phyloP scores from a whole-genome alignment of 2,329 filamentous ascomycete genomes.

The Ceratocystis albifundus region DNA sequence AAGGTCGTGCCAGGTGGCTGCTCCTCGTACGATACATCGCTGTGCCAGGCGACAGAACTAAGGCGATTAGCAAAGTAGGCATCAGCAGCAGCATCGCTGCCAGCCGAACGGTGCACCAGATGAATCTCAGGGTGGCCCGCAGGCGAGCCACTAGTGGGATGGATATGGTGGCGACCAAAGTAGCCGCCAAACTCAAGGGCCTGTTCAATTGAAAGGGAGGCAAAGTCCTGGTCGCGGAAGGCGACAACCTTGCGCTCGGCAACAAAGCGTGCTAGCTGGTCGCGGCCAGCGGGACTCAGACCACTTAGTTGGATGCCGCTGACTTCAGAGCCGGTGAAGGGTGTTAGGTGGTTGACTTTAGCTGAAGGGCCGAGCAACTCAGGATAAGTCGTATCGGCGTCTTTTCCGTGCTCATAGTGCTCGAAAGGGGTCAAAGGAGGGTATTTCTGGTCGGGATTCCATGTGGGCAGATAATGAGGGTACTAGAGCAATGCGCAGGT shows the following conservation, averaged over 20 bases:
- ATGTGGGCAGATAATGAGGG: slow-evolving; percentile 61
- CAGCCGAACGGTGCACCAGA: slow-evolving; percentile 59
- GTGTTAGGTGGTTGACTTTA: slow-evolving; percentile 51
- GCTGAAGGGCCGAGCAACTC: slow-evolving; percentile 51
- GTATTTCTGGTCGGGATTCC: slow-evolving; percentile 53
- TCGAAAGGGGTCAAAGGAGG: slow-evolving; percentile 57
- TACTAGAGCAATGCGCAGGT: slow-evolving; percentile 36
- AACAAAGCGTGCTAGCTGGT: slow-evolving; percentile 64
- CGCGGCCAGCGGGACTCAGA: slow-evolving; percentile 56
- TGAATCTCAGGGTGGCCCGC: slow-evolving; percentile 64
- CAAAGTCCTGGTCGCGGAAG: slow-evolving; percentile 65
- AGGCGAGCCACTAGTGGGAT: slow-evolving; percentile 65
- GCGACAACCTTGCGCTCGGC: slow-evolving; percentile 68
- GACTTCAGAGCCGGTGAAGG: slow-evolving; percentile 62
- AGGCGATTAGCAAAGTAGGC: slow-evolving; percentile 51
- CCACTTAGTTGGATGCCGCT: slow-evolving; percentile 59
- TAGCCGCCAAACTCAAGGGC: slow-evolving; percentile 60
- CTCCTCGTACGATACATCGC: slow-evolving; percentile 74
- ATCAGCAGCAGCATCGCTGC: slow-evolving; percentile 37
- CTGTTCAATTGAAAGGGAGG: slow-evolving; percentile 55
- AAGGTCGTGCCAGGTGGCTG: slow-evolving; percentile 88
- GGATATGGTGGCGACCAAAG: slow-evolving; percentile 72
- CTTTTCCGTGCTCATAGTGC: slow-evolving; percentile 63
- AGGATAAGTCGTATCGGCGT: slow-evolving; percentile 57
- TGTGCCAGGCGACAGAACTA: slow-evolving; percentile 83